Evolutionary conservation across 495 filamentous ascomycete species (phyloP), one percentile per base, ranked within the genome.

Genomic region (Daldinia grandis): DNA sequence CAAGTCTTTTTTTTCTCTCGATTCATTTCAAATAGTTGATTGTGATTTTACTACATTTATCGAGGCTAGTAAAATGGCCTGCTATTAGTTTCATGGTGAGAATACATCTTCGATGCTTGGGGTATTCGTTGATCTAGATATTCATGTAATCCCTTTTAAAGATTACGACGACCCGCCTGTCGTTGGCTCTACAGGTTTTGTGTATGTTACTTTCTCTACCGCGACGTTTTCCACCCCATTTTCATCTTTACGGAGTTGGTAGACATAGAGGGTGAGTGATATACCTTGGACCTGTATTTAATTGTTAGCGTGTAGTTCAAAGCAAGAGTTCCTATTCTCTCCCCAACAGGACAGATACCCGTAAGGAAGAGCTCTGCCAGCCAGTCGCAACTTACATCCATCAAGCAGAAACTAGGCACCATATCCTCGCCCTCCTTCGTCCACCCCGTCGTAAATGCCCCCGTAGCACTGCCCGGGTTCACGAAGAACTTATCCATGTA

Each of bases 401-500:
- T 98, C 80, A 99, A 80, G 78, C 95, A 97, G 80, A 99, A 99
- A 77, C 96, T 98, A 54, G 95, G 95, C 61, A 90, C 89, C 63
- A 92, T 91, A 38, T 96, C 93, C 77, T 97, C 94, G 19, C 86
- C 56, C 80, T 85, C 86, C 83, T 87, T 64, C 31, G 77, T 76
- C 77, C 79, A 82, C 31, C 79, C 79, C 0, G 89, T 90, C 47
- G 88, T 90, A 76, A 93, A 87, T 0, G 94, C 94, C 10, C 93
- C 93, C 8, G 93, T 96, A 21, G 92, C 94, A 79, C 92, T 96
- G n/a, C 95, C 95, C 2, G 95, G 95, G 77, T 98, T 99, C 47
- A 99, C 90, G 80, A 99, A 99, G 83, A 99, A 99, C 79, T 96
- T 93, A 58, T 95, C 96, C 84, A 98, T 96, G 81, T 98, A 90